A percentile compares a stretch with the other conserved stretches of the same genome.
These are phyloP conservation scores for Ramularia endophylla DNA, from an alignment of 2,329 filamentous ascomycete species.

Conservation along the genomic window DNA sequence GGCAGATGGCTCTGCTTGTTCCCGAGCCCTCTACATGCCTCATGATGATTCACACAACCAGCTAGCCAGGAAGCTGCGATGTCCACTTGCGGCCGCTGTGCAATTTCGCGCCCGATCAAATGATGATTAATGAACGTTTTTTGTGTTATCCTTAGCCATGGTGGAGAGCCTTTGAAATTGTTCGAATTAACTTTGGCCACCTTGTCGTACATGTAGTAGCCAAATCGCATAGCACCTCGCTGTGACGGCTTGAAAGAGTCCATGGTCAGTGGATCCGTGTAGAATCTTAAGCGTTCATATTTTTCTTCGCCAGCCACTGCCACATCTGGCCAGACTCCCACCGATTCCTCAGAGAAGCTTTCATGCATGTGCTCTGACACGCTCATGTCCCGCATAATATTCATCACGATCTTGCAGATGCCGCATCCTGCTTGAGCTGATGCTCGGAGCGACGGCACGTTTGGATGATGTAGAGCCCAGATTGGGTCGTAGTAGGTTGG, in stretches of 20 bases:
- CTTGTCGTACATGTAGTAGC: too few relatives aligned
- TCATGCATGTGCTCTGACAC: neutral
- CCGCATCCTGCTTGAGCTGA: neutral
- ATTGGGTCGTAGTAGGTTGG: neutral
- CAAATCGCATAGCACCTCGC: too few relatives aligned
- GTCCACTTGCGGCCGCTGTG: neutral
- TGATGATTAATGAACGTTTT: too few relatives aligned
- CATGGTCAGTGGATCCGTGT: neutral
- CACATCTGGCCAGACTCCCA: neutral
- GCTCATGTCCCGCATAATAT: neutral
- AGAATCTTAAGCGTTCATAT: neutral
- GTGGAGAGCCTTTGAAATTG: too few relatives aligned
- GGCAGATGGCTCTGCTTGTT: neutral
- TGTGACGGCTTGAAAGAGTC: too few relatives aligned
- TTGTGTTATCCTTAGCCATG: too few relatives aligned
- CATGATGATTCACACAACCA: neutral
- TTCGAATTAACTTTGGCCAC: too few relatives aligned
- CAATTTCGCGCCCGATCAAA: too few relatives aligned
- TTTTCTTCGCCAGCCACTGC: neutral
- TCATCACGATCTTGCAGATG: neutral
- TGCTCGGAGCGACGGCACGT: neutral
- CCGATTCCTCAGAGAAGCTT: neutral
- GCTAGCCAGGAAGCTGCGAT: neutral
- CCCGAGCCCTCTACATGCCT: neutral
- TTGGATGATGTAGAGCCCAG: neutral